phyloP scores from a whole-genome alignment of 169 alveolate species.

The Neospora caninum region DNA sequence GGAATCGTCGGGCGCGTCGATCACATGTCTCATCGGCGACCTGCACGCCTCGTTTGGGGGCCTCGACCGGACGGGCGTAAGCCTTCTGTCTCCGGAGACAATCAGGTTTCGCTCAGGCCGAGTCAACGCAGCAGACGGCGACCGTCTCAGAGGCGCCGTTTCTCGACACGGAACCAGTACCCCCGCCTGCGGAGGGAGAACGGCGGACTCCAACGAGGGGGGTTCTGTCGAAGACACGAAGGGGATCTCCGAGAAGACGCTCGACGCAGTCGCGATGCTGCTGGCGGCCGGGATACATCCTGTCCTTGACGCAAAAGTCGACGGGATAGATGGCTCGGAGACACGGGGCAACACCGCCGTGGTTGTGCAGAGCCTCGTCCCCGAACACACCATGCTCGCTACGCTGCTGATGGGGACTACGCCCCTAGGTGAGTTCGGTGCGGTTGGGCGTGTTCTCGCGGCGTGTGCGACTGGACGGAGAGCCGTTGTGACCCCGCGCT shows the following conservation, averaged over 20 bases:
- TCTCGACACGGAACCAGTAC: neutral
- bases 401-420: conserved; percentile 32
- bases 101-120: neutral
- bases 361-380: conserved; percentile 13
- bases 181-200: neutral
- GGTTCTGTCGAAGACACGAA: neutral
- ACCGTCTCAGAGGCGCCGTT: neutral
- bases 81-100: neutral
- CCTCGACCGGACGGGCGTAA: neutral
- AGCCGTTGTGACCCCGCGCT: too few species aligned
- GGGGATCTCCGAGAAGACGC: neutral
- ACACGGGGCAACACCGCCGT: neutral
- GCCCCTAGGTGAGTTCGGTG: conserved; percentile 6
- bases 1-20: neutral
- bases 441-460: too few species aligned
- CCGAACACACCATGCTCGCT: conserved; percentile 32
- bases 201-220: neutral
- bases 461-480: too few species aligned
- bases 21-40: conserved; percentile 5
- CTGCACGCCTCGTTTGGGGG: conserved; percentile 5
- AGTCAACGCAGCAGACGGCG: neutral
- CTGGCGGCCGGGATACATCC: conserved; percentile 10
- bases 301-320: neutral
- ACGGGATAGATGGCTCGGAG: neutral
- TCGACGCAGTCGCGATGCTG: conserved; percentile 14